Base-by-base conservation (phyloP, 805 yeast species). In the Wickerhamiella parazyma region DNA sequence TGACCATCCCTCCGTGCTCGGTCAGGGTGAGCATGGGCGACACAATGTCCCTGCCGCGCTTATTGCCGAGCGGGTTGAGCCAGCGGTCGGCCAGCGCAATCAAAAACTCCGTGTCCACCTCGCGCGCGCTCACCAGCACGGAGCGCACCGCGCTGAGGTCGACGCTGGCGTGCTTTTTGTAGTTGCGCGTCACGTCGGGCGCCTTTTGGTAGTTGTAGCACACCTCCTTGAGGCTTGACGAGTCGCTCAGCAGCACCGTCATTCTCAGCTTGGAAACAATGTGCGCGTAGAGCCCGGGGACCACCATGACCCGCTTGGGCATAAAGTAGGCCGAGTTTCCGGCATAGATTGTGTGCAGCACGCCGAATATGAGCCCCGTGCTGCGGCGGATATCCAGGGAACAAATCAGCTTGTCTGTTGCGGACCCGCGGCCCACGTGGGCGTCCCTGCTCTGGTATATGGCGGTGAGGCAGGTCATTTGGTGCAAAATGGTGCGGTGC, bases 1-100 rank as follows among this genome's bases (percentile, higher is more conserved):
- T 76, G 10, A 87, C 86, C 75, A 89, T 83, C 2, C 99, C 99
- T 26, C 98, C 98, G 55, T 86, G 93, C 57, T 91, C 98, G 50
- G 82, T 75, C 40, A 91, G 65, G 0, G 95, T 81, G 36, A 91
- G 66, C 67, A 91, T 72, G 0, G 99, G 99, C 0, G 94, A 78
- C 22, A 86, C 79, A 4, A 85, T 82, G 42, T 75, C 73, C 29
- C 80, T 71, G 0, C 94, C 79, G 42, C 72, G 73, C 44, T 67
- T 71, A 55, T 94, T 85, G 0, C 98, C 98, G 42, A 91, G 61
- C 2, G 97, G 96, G 50, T 78, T 73, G 38, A 91, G 67, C 85
- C 94, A 91, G 45, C 97, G 70, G 50, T 85, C 89, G 10, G 93
- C 76, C 33, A 91, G 66, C 58, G 91, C 78, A 50, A 84, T 94